Evolutionary conservation across 1,284 basidiomycete species (phyloP), one percentile per base, ranked within the genome.

Genomic region (Cryptococcus sp.): DNA sequence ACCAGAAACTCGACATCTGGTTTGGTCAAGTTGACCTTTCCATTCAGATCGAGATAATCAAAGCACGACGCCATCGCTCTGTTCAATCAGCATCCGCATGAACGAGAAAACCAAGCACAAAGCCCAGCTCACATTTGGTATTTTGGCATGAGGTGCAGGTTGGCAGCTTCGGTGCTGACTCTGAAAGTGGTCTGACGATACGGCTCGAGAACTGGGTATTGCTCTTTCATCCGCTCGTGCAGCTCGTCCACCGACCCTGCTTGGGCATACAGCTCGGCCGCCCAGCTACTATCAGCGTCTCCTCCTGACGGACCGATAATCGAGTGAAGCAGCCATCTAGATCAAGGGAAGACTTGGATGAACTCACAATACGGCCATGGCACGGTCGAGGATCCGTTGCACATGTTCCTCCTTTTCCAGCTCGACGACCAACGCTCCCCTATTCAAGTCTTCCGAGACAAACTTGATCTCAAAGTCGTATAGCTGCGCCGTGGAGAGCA

Each of bases 31-130:
- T 87, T 82, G 58, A 97, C 90, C 56, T 80, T 80, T 5, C 93
- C 93, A 52, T 79, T 67, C 53, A 94, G 83, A 21, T 75, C 81
- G 84, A 97, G 91, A 70, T 90, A 97, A 1, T 79, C 74, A 69
- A 97, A 95, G 57, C 78, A 79, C 62, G 93, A 83, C 50, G 95
- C 83, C 34, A 89, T 78, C 21, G 82, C 75, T 51, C 76, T 69
- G 32, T 36, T 39, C 16, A 33, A 45, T 38, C 36, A 41, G n/a
- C 19, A 31, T 16, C 5, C 9, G 7, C 23, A 28, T 25, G 19
- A 19, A 40, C 1, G 19, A 5, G 12, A 6, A 32, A n/a, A n/a
- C n/a, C n/a, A n/a, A n/a, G n/a, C n/a, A n/a, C n/a, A n/a, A n/a
- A n/a, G n/a, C n/a, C n/a, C n/a, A n/a, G 34, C 60, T 55, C 45